Conservation (phyloP, 805 yeast species). For the Zygosaccharomyces bailii region DNA sequence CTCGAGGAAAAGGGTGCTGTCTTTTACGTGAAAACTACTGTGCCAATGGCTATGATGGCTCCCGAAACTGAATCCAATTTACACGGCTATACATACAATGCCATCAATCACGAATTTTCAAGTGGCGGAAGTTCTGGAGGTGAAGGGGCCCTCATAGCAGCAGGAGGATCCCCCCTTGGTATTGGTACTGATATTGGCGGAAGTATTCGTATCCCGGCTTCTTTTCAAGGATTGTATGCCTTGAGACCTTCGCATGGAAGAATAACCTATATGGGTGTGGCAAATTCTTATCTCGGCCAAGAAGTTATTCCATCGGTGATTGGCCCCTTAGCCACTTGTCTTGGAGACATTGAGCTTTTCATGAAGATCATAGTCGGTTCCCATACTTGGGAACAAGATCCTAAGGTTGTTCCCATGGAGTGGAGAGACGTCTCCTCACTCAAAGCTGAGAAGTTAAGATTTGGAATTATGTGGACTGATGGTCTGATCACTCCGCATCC, state of each 20-base stretch:
- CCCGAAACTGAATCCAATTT: slow-evolving; percentile 51
- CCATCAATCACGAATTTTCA: slow-evolving; percentile 46
- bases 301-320: slow-evolving; percentile 48
- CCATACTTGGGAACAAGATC: slow-evolving; percentile 49
- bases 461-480: slow-evolving; percentile 49
- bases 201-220: slow-evolving; percentile 57
- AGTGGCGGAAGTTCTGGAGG: slow-evolving; percentile 62
- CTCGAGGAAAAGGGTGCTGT: slow-evolving; percentile 43
- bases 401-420: slow-evolving; percentile 48
- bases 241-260: slow-evolving; percentile 11
- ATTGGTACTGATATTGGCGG: slow-evolving; percentile 62
- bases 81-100: slow-evolving; percentile 49
- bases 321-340: slow-evolving; percentile 60
- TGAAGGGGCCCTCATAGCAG: slow-evolving; percentile 51
- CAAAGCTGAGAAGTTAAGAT: slow-evolving; percentile 35
- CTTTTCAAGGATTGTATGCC: slow-evolving; percentile 47
- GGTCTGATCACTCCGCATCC: slow-evolving; percentile 50
- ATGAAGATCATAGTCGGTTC: slow-evolving; percentile 39
- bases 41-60: slow-evolving; percentile 59
- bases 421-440: slow-evolving; percentile 40
- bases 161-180: slow-evolving; percentile 52
- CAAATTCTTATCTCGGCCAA: slow-evolving; percentile 10
- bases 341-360: slow-evolving; percentile 60
- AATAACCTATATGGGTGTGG: slow-evolving; percentile 8
- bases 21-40: slow-evolving; percentile 52